Conservation (phyloP, 1,284 basidiomycete species). For the Marasmius fiardii region DNA sequence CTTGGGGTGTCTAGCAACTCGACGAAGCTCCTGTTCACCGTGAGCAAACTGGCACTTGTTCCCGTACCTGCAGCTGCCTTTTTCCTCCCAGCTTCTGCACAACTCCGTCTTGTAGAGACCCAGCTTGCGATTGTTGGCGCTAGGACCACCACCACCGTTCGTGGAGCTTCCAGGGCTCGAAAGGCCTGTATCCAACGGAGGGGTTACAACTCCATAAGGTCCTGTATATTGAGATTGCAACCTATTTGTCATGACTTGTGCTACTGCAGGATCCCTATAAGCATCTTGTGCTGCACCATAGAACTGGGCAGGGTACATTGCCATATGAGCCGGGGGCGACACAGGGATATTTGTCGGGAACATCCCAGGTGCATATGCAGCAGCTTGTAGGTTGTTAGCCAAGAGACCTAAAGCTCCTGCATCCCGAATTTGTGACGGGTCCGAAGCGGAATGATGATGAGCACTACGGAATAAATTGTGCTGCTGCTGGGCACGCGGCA, state of each 20-base stretch:
- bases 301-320: conserved; percentile 66
- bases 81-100: conserved; percentile 92
- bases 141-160: conserved; percentile 54
- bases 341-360: conserved; percentile 48
- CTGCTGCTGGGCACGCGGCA: conserved; percentile 73
- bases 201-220: conserved; percentile 46
- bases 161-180: conserved; percentile 38
- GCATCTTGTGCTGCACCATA: conserved; percentile 55
- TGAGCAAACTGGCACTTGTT: conserved; percentile 90
- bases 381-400: conserved; percentile 44
- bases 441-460: conserved; percentile 78
- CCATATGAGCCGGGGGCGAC: conserved; percentile 41
- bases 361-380: conserved; percentile 44
- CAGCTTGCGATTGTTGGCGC: conserved; percentile 84
- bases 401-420: conserved; percentile 61
- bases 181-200: conserved; percentile 32
- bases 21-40: conserved; percentile 82
- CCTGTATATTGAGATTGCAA: conserved; percentile 59
- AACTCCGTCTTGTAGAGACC: conserved; percentile 91
- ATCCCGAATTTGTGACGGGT: conserved; percentile 69
- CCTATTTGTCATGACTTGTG: conserved; percentile 56
- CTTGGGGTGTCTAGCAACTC: conserved; percentile 83
- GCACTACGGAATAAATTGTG: conserved; percentile 64
- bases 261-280: conserved; percentile 48
- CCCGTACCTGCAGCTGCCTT: conserved; percentile 84